Evolutionary conservation across 495 filamentous ascomycete species (phyloP), one percentile per base, ranked within the genome.

Genomic region (Penicillium dipodomyicola): DNA sequence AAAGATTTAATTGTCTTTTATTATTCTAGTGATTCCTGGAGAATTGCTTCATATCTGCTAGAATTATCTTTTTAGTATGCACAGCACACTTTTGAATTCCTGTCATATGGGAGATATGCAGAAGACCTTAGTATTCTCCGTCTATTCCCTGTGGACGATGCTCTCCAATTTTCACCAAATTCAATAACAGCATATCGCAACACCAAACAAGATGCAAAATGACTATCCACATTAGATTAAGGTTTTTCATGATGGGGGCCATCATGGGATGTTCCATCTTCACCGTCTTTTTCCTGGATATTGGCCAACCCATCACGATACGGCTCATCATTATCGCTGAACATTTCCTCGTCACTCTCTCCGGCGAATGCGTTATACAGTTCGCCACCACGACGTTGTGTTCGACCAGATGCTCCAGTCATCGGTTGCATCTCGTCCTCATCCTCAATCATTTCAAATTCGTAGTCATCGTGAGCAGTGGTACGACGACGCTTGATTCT

Each of bases 331-430:
- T 82, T 83, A 40, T 84, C 82, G 54, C 82, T 84, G 56, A 82
- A 81, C 35, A 82, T 67, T 45, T 85, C 83, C 55, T 91, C 90
- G 49, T 94, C 92, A 56, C 83, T 86, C 61, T 89, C 85, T 12
- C 85, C 80, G 8, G 91, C 89, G 82, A 96, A 96, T 33, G 94
- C 90, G 79, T 97, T 90, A 72, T 98, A 98, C 37, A 98, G 72
- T 72, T 95, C 87, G 25, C 89, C 89, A 20, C 87, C 90, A 51
- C 88, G 81, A 51, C 84, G 83, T 66, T 72, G 73, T 15, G 66
- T 69, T 10, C 67, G 69, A 41, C 70, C 72, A 19, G 71, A 65
- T 22, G 51, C 52, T 14, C 72, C 74, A 43, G 65, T 68, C 64
- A 75, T 70, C 9, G 79, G 82, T 35, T 83, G 89, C 37, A 84